These are phyloP conservation scores for Linnemannia schmuckeri DNA, from an alignment of 192 early-diverging fungal genomes.

Conservation along the genomic window DNA sequence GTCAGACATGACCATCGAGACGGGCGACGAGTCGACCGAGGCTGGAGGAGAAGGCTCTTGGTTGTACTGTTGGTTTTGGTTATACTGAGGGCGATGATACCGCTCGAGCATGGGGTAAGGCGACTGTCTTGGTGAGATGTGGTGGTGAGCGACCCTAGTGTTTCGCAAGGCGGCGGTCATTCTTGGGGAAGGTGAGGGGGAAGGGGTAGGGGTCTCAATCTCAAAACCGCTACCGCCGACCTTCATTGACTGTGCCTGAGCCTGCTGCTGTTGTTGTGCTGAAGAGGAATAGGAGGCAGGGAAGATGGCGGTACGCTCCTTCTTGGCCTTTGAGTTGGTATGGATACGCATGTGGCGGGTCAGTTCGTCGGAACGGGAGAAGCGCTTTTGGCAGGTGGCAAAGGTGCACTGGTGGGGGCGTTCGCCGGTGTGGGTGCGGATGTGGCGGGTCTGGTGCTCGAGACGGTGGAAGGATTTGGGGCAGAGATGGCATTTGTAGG, in stretches of 20 bases:
- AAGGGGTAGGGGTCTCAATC: conserved; percentile 21
- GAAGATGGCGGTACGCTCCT: conserved; percentile 25
- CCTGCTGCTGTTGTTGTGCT: not conserved
- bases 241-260: conserved; percentile 43
- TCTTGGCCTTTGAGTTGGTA: conserved; percentile 48
- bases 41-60: conserved; percentile 25
- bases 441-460: conserved; percentile 89
- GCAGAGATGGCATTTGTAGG: conserved; percentile 74
- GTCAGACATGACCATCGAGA: conserved; percentile 47
- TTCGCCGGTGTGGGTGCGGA: conserved; percentile 89
- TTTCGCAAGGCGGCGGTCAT: not conserved
- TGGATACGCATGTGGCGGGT: conserved; percentile 70
- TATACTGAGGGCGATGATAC: conserved; percentile 1
- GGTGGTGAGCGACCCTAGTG: not conserved
- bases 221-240: conserved; percentile 10
- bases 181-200: conserved; percentile 21
- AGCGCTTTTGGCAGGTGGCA: conserved; percentile 79
- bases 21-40: conserved; percentile 31
- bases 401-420: conserved; percentile 87
- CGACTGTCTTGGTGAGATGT: not conserved
- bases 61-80: not conserved
- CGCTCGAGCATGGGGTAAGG: conserved; percentile 27
- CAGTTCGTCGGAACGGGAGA: conserved; percentile 88
- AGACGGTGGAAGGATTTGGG: conserved; percentile 81
- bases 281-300: not conserved